A percentile compares a stretch with the other conserved stretches of the same genome.
Evolutionary conservation across 768 basidiomycete genomes (phyloP).

Genomic region (Aureoboletus auriporus): DNA sequence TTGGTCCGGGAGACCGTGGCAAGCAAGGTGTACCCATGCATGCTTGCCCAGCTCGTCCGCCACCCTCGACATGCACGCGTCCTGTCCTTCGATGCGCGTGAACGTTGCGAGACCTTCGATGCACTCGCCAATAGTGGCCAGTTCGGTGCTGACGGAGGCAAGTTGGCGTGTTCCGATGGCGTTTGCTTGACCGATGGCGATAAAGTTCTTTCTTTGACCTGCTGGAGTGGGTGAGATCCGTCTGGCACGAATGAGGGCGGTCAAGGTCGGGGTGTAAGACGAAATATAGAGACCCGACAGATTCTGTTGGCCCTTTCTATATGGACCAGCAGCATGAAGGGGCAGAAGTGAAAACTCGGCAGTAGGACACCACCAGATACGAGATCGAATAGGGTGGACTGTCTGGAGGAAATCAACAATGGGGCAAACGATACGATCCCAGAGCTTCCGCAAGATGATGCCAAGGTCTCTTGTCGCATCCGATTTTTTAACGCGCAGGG

Average conservation of each 20-base stretch:
- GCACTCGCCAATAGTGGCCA: not conserved
- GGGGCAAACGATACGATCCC: not conserved
- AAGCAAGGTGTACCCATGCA: slow-evolving; percentile 25
- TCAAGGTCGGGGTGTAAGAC: slow-evolving; percentile 15
- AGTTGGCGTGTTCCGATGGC: slow-evolving; percentile 1
- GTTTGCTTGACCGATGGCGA: not conserved
- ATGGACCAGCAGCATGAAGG: not conserved
- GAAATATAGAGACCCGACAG: slow-evolving; percentile 9
- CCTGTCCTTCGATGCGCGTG: not conserved
- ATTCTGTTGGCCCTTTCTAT: not conserved
- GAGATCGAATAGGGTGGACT: not conserved
- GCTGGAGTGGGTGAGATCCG: not conserved
- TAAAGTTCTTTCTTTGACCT: not conserved
- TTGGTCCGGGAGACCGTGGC: slow-evolving; percentile 16
- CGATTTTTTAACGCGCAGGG: not conserved
- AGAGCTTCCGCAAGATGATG: not conserved
- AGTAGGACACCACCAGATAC: slow-evolving; percentile 16
- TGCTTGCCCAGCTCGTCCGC: not conserved
- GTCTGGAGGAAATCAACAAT: not conserved
- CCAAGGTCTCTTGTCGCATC: not conserved
- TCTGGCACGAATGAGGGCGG: slow-evolving; percentile 6
- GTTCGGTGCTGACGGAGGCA: not conserved
- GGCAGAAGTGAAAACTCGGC: slow-evolving; percentile 4
- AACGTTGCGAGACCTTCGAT: not conserved
- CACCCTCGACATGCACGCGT: not conserved